Evolutionary conservation across 2,329 filamentous ascomycete genomes (phyloP).

Genomic region (Epichloe glyceriae): DNA sequence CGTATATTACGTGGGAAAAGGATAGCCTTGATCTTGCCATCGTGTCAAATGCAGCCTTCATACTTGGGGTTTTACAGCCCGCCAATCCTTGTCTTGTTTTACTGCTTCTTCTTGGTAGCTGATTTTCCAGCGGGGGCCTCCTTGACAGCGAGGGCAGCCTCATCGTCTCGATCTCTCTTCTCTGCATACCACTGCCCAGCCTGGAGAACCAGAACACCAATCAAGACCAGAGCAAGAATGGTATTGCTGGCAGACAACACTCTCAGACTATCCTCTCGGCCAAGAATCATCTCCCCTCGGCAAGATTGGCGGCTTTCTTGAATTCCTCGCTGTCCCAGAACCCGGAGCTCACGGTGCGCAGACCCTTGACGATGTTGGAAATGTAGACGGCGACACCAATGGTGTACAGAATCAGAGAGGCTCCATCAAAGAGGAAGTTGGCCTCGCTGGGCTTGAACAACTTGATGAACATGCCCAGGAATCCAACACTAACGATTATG

Average conservation of each 20-base stretch:
- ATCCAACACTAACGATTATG: slow-evolving; percentile 78
- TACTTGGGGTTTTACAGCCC: background rate
- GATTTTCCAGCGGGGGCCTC: slow-evolving; percentile 16
- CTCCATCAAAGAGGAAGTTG: slow-evolving; percentile 88
- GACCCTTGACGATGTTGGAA: slow-evolving; percentile 90
- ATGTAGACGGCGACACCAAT: slow-evolving; percentile 88
- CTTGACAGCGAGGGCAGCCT: slow-evolving; percentile 43
- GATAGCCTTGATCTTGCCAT: background rate
- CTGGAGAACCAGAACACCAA: slow-evolving; percentile 86
- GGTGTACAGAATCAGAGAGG: slow-evolving; percentile 68
- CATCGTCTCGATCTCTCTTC: slow-evolving; percentile 77
- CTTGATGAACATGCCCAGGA: slow-evolving; percentile 83
- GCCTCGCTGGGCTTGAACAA: slow-evolving; percentile 87
- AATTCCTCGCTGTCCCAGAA: slow-evolving; percentile 39
- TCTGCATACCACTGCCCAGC: slow-evolving; percentile 98
- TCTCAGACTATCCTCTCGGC: slow-evolving; percentile 77
- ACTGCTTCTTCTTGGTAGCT: slow-evolving; percentile 25
- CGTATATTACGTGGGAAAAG: background rate
- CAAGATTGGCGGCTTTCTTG: slow-evolving; percentile 24
- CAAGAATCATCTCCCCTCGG: slow-evolving; percentile 54
- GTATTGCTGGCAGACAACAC: slow-evolving; percentile 92
- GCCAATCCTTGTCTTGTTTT: background rate
- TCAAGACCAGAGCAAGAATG: slow-evolving; percentile 80
- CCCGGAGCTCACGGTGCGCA: slow-evolving; percentile 68
- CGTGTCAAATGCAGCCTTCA: background rate